Base-by-base conservation (phyloP, 1,139 yeast species). In the Suhomyces chickasaworum region DNA sequence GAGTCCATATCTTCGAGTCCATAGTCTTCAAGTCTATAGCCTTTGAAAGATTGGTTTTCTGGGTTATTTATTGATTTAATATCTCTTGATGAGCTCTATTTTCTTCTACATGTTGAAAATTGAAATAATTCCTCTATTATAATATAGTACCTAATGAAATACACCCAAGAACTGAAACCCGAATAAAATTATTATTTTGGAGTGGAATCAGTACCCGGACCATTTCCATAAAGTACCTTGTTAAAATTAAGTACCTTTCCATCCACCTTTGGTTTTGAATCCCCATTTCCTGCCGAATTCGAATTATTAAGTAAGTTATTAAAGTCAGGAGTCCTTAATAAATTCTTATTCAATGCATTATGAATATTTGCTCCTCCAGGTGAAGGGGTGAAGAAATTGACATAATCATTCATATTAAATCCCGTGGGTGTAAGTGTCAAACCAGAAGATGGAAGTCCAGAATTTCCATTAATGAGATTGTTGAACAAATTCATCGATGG, bases 331-430 rank as follows among this genome's bases (percentile, higher is more conserved):
- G 79, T 73, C 45, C 68, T 69, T 49, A 72, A 58, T 45, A 73
- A 63, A 49, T 66, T 68, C 41, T 65, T 66, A 46, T 56, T 58
- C 21, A 53, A 34, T 25, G 48, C 45, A 30, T 51, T 43, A 15
- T 51, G 54, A 13, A 50, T 46, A 29, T 51, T 36, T 45, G 53
- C 68, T 13, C 67, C 65, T 1, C 77, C 77, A 0, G 93, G 93
- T 5, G 89, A 82, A 4, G 95, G 95, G 1, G 89, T 83, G 58
- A 84, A 83, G 56, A 84, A 80, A 60, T 86, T 85, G 38, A 89
- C 86, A 61, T 87, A 88, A 60, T 88, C 96, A 58, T 82, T 84
- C 83, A 88, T 81, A 61, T 88, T 86, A 68, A 88, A 87, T 7
- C 89, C 89, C 3, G 89, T 85, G 0, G 88, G 86, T 30, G 83